Evolutionary conservation across 1,139 yeast genomes (phyloP).

Genomic region (Sugiyamaella neomexicana): DNA sequence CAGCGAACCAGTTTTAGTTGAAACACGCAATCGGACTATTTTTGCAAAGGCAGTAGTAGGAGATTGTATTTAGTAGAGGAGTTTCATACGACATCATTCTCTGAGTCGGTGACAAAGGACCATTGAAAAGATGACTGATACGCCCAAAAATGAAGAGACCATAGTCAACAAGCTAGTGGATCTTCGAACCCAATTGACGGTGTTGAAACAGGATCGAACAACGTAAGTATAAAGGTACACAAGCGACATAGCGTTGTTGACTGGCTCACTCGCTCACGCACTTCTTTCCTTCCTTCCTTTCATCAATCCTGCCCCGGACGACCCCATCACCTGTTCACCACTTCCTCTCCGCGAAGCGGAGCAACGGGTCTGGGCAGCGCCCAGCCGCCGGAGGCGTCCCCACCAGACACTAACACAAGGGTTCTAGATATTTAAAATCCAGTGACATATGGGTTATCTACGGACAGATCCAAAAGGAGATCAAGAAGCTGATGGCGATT

Average conservation of each 20-base stretch:
- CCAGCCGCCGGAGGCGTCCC: constrained; percentile 2
- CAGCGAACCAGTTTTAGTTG: too few relatives aligned
- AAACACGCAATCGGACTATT: too few relatives aligned
- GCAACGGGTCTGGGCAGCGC: neutral
- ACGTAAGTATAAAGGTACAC: too few relatives aligned
- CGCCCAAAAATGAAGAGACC: constrained; percentile 42
- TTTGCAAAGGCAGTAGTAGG: too few relatives aligned
- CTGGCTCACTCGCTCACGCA: too few relatives aligned
- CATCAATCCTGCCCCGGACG: neutral
- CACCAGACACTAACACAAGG: neutral
- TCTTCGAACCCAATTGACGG: constrained; percentile 46
- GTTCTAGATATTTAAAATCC: constrained; percentile 48
- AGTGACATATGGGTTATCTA: constrained; percentile 53
- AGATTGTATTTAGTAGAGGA: too few relatives aligned
- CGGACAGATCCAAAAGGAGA: constrained; percentile 40
- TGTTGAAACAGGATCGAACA: constrained; percentile 53
- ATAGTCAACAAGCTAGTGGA: constrained; percentile 45
- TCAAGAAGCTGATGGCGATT: constrained; percentile 35
- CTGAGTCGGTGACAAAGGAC: neutral
- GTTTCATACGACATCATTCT: too few relatives aligned
- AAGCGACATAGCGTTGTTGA: too few relatives aligned
- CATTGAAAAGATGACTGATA: constrained; percentile 16
- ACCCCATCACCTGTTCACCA: neutral
- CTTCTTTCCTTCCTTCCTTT: too few relatives aligned
- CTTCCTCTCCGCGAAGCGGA: too few relatives aligned